Evolutionary conservation across 306 rosid species (phyloP).

Genomic region (Acmispon strigosus): DNA sequence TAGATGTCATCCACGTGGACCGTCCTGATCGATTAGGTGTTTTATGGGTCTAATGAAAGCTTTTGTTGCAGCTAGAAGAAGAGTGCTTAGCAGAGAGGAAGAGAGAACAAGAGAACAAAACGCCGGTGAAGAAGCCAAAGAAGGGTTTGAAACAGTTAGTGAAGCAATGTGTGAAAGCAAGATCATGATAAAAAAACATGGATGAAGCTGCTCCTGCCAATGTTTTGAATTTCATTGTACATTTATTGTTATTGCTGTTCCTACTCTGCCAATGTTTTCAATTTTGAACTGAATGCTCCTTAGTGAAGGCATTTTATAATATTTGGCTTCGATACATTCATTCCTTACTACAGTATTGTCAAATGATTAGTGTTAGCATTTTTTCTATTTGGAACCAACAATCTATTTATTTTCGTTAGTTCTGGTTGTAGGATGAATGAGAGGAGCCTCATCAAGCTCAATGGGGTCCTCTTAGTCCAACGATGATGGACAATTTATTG

Average conservation of each 20-base stretch:
- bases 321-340: neutral
- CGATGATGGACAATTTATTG: too few relatives aligned
- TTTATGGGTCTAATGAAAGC: slow-evolving; percentile 12
- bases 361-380: too few relatives aligned
- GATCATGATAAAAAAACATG: slow-evolving; percentile 5
- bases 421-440: too few relatives aligned
- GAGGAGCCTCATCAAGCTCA: too few relatives aligned
- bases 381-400: too few relatives aligned
- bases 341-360: neutral
- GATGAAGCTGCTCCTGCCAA: neutral
- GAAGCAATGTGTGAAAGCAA: slow-evolving; percentile 35
- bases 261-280: too few relatives aligned
- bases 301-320: neutral
- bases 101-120: slow-evolving; percentile 27
- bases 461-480: too few relatives aligned
- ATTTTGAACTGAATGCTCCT: neutral
- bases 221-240: neutral
- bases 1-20: neutral
- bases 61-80: slow-evolving; percentile 58
- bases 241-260: neutral
- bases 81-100: slow-evolving; percentile 29
- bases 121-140: slow-evolving; percentile 9
- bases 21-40: neutral
- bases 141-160: slow-evolving; percentile 48
- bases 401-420: too few relatives aligned